A percentile compares a stretch with the other conserved stretches of the same genome.
Evolutionary conservation across 1,284 basidiomycete species (phyloP).

Genomic region (Quambalaria eucalypti): DNA sequence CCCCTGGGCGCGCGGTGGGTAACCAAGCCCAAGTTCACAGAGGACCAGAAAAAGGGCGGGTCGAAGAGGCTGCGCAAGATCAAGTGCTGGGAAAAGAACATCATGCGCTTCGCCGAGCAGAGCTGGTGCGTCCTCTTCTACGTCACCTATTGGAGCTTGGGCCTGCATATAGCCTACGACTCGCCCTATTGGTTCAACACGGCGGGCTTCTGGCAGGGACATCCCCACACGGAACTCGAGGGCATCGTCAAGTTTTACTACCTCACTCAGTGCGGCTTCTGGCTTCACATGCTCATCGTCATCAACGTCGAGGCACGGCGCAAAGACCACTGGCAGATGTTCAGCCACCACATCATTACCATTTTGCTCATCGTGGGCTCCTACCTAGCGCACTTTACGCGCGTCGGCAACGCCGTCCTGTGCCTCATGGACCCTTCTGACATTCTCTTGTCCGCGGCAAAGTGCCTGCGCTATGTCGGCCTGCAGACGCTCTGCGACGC

Average conservation of each 20-base stretch:
- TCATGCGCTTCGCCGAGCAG: slow-evolving; percentile 85
- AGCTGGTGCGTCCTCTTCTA: slow-evolving; percentile 82
- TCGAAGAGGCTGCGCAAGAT: not conserved
- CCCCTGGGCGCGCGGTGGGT: slow-evolving; percentile 18
- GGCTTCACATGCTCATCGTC: slow-evolving; percentile 81
- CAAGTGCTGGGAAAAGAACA: slow-evolving; percentile 56
- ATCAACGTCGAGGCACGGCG: slow-evolving; percentile 82
- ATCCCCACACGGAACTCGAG: slow-evolving; percentile 51
- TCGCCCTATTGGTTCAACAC: slow-evolving; percentile 66
- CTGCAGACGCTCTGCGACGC: slow-evolving; percentile 63
- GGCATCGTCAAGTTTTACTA: slow-evolving; percentile 63
- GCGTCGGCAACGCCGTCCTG: slow-evolving; percentile 78
- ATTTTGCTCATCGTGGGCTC: slow-evolving; percentile 66
- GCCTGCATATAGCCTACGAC: slow-evolving; percentile 72
- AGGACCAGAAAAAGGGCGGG: not conserved
- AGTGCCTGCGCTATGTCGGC: slow-evolving; percentile 80
- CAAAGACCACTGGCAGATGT: slow-evolving; percentile 92
- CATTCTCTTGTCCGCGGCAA: slow-evolving; percentile 70
- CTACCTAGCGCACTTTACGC: slow-evolving; percentile 75
- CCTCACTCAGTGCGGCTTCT: slow-evolving; percentile 81
- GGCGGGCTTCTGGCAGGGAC: slow-evolving; percentile 6
- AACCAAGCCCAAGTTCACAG: not conserved
- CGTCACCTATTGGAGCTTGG: slow-evolving; percentile 62
- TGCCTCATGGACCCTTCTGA: slow-evolving; percentile 88
- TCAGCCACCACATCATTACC: slow-evolving; percentile 86